Base-by-base conservation (phyloP, 1,284 basidiomycete species). In the Ustilago trichophora region DNA sequence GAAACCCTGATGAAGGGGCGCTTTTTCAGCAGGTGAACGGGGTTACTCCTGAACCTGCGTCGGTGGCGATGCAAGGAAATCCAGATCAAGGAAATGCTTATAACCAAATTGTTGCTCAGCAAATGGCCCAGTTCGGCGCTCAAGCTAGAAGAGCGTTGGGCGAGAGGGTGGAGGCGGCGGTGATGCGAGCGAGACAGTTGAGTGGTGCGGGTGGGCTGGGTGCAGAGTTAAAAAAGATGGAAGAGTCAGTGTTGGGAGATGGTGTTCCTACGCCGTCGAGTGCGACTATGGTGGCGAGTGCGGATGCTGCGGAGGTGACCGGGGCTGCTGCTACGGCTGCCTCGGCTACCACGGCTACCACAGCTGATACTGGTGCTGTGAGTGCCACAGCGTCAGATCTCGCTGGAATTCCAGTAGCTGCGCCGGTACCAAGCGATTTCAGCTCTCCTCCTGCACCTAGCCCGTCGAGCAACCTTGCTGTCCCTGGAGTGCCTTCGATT, bases 401-500 rank as follows among this genome's bases (percentile, higher is more conserved):
- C 24, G 48, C 47, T 21, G 50, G 27, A 16, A 40, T 57, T 8
- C 54, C 60, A 8, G 50, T 57, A 2, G 60, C 60, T 10, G 18
- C 60, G 15, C 53, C 59, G n/a, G 59, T 56, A 2, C 59, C 59
- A 6, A 55, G 52, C 38, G 48, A 63, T 21, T 63, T 36, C 19
- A 51, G 48, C 48, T 47, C 59, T 13, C 60, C 59, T 8, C 22
- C 37, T 25, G 33, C 3, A 6, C 15, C 45, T 3, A 32, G 34
- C 35, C n/a, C 40, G 1, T 32, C 46, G n/a, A n/a, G n/a, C n/a
- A n/a, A n/a, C 18, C 24, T 24, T 10, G 53, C 44, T 24, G 32
- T 21, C 18, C 27, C 53, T 21, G 27, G 31, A 4, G 27, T 13
- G 7, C 13, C 27, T 29, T 29, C 27, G 27, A 29, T 26, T 12